Evolutionary conservation across 1,284 basidiomycete genomes (phyloP), one percentile per base, ranked within the genome.

Genomic region (Cutaneotrichosporon cavernicola): DNA sequence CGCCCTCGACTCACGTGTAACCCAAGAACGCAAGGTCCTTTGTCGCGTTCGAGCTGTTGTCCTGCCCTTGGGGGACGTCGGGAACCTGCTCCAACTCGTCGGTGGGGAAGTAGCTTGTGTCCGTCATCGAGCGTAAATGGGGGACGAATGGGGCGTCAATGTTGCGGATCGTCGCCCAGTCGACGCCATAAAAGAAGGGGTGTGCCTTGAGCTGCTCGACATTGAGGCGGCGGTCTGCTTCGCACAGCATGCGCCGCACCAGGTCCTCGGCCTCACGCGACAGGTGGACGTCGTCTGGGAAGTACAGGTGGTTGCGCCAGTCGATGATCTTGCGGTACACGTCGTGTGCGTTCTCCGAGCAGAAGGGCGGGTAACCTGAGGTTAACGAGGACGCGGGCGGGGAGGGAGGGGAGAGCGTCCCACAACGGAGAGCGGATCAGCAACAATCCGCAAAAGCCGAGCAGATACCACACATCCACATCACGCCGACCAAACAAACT

Each of bases 271-370:
- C 91, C 82, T 98, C 96, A 63, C 88, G 86, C 62, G 90, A 92
- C 62, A 99, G 88, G 77, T 92, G 93, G 2, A 98, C 91, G 74
- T 99, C 96, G 74, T 98, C 94, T 0, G 97, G 97, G 84, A 99
- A 96, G 80, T 85, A 89, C 58, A 94, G 86, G 81, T 94, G 93
- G 73, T 87, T 87, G 56, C 88, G 86, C 96, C 95, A 98, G 64
- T 96, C 91, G 68, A 99, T 89, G 73, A 99, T 99, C 84, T 99
- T 99, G 80, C 95, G 90, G 84, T 99, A 99, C 26, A 96, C 98
- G 76, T 99, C 96, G 72, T 92, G 92, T 18, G 96, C 94, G 74
- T 93, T 94, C 76, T 98, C 95, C 10, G 95, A 97, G 80, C 94
- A 97, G 85, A 97, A 98, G 3, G 95, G 95, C 13, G 95, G 94